Percentiles rank a stretch among this genome's conserved stretches.
Evolutionary conservation across 768 basidiomycete genomes (phyloP).

Genomic region (Russula olivacea): DNA sequence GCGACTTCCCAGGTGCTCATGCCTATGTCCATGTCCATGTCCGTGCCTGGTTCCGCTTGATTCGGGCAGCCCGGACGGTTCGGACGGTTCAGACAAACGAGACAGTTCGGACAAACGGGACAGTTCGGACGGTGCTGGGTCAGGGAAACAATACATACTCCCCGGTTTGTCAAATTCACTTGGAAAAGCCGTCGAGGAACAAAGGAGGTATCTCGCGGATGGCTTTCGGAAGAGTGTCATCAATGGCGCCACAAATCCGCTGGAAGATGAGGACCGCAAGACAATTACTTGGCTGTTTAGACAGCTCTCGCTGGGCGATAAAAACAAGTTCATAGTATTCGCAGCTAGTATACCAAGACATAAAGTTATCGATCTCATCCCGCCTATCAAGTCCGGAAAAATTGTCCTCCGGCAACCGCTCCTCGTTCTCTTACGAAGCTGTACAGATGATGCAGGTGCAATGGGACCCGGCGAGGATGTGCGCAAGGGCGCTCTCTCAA

Average conservation of each 20-base stretch:
- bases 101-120: not conserved
- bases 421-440: not conserved
- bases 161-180: too few species aligned
- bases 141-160: not conserved
- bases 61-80: not conserved
- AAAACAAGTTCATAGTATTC: not conserved
- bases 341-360: not conserved
- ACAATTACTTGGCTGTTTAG: not conserved
- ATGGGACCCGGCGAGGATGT: not conserved
- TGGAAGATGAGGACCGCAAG: not conserved
- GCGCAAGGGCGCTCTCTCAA: not conserved
- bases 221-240: not conserved
- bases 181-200: not conserved
- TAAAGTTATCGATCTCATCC: not conserved
- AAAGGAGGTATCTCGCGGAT: not conserved
- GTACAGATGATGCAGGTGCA: not conserved
- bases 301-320: not conserved
- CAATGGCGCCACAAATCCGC: not conserved
- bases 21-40: not conserved
- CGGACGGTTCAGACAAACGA: not conserved
- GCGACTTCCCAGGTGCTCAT: not conserved
- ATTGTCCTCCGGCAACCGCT: not conserved
- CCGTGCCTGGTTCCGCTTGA: not conserved
- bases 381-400: not conserved
- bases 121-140: not conserved